Evolutionary conservation across 2,329 filamentous ascomycete species (phyloP).

Genomic region (Hirsutella minnesotensis): DNA sequence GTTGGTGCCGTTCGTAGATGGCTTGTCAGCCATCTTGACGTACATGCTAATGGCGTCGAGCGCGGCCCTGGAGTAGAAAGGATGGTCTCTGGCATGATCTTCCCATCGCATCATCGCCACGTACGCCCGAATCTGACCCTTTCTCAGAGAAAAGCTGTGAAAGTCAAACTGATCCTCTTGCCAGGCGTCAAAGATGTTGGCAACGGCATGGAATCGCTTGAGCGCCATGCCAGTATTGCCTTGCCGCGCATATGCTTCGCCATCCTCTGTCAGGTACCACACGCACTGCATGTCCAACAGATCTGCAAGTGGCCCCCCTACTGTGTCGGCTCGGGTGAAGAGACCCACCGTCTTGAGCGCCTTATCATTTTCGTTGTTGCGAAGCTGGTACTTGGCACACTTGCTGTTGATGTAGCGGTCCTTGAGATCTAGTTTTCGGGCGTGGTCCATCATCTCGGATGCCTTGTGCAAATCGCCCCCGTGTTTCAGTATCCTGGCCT

Average conservation of each 20-base stretch:
- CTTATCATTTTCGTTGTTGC: conserved; percentile 81
- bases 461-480: conserved; percentile 68
- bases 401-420: conserved; percentile 99
- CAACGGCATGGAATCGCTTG: conserved; percentile 81
- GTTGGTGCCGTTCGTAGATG: conserved; percentile 51
- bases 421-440: conserved; percentile 72
- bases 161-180: conserved; percentile 99
- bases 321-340: conserved; percentile 85
- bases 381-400: conserved; percentile 88
- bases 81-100: conserved; percentile 80
- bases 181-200: conserved; percentile 93
- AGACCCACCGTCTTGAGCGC: conserved; percentile 82
- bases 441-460: conserved; percentile 77
- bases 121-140: conserved; percentile 90
- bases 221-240: conserved; percentile 75
- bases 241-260: conserved; percentile 74
- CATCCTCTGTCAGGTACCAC: conserved; percentile 94
- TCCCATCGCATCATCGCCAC: conserved; percentile 97
- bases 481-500: conserved; percentile 91
- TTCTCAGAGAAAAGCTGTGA: conserved; percentile 92
- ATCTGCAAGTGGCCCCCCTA: conserved; percentile 79
- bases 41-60: conserved; percentile 74
- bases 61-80: conserved; percentile 80
- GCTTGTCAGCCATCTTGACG: conserved; percentile 64
- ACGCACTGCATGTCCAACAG: conserved; percentile 97